Conservation (phyloP, 805 yeast species). For the Wickerhamiella vanderwaltii region DNA sequence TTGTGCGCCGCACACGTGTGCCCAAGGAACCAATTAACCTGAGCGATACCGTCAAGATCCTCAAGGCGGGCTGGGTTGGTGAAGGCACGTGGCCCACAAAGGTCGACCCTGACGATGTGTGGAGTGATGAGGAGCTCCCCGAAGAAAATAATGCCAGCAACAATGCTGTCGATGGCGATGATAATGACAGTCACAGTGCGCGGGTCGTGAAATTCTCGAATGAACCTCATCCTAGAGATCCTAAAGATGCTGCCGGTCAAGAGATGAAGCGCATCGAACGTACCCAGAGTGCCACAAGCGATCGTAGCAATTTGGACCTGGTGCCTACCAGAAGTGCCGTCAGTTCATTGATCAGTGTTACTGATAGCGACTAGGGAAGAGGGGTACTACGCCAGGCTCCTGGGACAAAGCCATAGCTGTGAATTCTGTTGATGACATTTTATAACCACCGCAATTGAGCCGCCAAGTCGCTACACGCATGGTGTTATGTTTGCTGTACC, state of each 20-base stretch:
- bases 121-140: conserved; percentile 17
- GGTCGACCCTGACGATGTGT: conserved; percentile 18
- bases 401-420: no score
- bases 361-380: conserved; percentile 19
- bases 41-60: conserved; percentile 54
- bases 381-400: no score
- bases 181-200: conserved; percentile 18
- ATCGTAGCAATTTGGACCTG: conserved; percentile 10
- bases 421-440: no score
- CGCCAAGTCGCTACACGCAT: no score
- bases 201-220: conserved; percentile 5
- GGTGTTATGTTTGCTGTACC: no score
- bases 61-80: conserved; percentile 77
- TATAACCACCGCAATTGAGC: no score
- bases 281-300: conserved; percentile 15
- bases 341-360: conserved; percentile 20
- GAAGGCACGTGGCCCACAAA: conserved; percentile 51
- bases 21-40: conserved; percentile 63
- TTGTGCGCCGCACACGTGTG: conserved; percentile 58
- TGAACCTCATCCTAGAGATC: conserved; percentile 7
- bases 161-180: no score
- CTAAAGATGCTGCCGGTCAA: neutral
- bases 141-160: conserved; percentile 13
- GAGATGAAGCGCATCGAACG: conserved; percentile 18
- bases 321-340: conserved; percentile 20